Base-by-base conservation (phyloP, 1,284 basidiomycete species). In the Sporisorium exsertum region DNA sequence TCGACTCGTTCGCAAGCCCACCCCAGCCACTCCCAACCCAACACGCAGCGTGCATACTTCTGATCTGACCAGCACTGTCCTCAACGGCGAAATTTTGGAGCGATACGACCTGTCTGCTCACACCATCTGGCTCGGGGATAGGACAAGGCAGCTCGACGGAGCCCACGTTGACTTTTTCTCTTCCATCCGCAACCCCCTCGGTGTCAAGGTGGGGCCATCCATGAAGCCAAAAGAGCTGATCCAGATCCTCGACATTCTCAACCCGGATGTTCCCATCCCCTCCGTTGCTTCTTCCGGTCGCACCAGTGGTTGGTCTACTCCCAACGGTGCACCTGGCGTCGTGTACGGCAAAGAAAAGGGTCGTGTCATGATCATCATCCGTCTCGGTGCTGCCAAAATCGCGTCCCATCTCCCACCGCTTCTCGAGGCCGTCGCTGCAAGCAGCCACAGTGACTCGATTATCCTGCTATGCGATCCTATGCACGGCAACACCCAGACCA, bases 401-500 rank as follows among this genome's bases (percentile, higher is more conserved):
- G 58, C 92, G 64, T 86, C 89, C 27, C 89, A 91, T 81, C 90
- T 98, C 7, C 89, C 94, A 0, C 88, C 86, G 0, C 94, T 97
- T 84, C 96, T 99, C 84, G 87, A 87, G n/a, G 92, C 91, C 1
- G 94, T 99, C 16, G 91, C 92, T 81, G 81, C 87, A 59, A 93
- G 93, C 1, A 89, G 90, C 1, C 95, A 98, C 78, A 71, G 64
- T 0, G 69, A 74, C 84, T 91, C 92, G 4, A 94, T 97, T 2
- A 91, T 92, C 27, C 97, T 95, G 92, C 90, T 96, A 59, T 97
- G 94, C 82, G 96, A 99, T 87, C 95, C 96, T 2, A 98, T 98
- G 96, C 94, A 96, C 80, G 94, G 94, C 87, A 95, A 95, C 57
- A 85, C 84, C 0, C 72, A 80, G 29, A 73, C 82, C 37, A 81